Base-by-base conservation (phyloP, 2,329 filamentous ascomycete species). In the Neospermospora avenae region DNA sequence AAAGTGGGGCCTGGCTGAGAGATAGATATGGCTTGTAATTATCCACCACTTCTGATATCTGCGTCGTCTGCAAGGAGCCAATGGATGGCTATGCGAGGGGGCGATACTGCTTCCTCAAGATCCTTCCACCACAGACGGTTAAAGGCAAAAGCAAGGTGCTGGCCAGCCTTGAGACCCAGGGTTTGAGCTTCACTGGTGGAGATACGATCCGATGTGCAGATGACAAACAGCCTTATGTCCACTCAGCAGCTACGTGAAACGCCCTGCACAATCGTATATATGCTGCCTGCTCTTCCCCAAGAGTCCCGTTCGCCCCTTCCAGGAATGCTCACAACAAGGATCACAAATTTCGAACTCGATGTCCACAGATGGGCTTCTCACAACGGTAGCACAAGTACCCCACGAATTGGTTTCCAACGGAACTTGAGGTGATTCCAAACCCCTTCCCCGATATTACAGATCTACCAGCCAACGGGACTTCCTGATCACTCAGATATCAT, bases 171-270 rank as follows among this genome's bases (percentile, higher is more conserved):
- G 57, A 41, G 18, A 46, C 44, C 55, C 62, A 60, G 59, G 53
- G 31, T 57, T 58, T 60, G 44, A 42, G 56, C 55, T 57, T 61
- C 35, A 68, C 54, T 67, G 63, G 63, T 65, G 67, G 64, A 69
- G 59, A 66, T 67, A 69, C 64, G 55, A 55, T 60, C 48, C 53
- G 53, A 56, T 56, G 35, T 68, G 65, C 69, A 69, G 65, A 65
- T 69, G 59, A 61, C 62, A 42, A 62, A 60, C 57, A 64, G 55
- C 59, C 61, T 64, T 68, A 66, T 64, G 61, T 64, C 66, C 69
- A 66, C 63, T 67, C 57, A 66, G 63, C 62, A 64, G 49, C 48
- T 48, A 57, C 57, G 48, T 42, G 48, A 60, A 59, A 61, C 54
- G 55, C 59, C 60, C 58, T 35, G 34, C 45, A 58, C 51, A 63